Percentiles rank a stretch among this genome's conserved stretches.
phyloP scores from a whole-genome alignment of 805 yeast genomes.

The Metschnikowia bowlesiae region DNA sequence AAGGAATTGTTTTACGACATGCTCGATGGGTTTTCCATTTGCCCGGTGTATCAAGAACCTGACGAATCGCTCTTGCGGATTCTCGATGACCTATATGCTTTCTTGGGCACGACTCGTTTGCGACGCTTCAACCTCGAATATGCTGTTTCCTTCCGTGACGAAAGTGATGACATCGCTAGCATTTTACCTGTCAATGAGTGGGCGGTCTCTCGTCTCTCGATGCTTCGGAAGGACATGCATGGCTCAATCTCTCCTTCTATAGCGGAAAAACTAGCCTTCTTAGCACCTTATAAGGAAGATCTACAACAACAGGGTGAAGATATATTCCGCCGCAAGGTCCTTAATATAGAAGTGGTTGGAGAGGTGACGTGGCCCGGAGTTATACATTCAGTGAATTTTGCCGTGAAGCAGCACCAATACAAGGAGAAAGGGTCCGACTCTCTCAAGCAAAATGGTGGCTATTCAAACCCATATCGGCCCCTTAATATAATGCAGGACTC shows the following conservation, averaged over 20 bases:
- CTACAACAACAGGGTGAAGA: conserved; percentile 22
- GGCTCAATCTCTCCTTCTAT: not conserved
- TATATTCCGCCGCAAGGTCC: conserved; percentile 7
- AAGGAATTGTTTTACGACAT: conserved; percentile 41
- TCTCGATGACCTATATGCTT: conserved; percentile 47
- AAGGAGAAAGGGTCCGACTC: conserved; percentile 30
- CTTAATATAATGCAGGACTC: conserved; percentile 47
- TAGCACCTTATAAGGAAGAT: conserved; percentile 29
- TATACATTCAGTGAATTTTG: conserved; percentile 29
- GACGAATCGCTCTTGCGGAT: conserved; percentile 53
- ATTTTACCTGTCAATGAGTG: conserved; percentile 23
- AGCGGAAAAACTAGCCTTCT: conserved; percentile 22
- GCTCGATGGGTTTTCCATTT: conserved; percentile 58
- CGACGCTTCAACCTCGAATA: conserved; percentile 59
- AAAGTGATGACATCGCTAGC: conserved; percentile 38
- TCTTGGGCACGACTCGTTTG: conserved; percentile 45
- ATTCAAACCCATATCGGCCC: conserved; percentile 49
- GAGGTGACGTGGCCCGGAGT: conserved; percentile 24
- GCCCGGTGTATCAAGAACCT: conserved; percentile 63
- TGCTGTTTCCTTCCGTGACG: conserved; percentile 41
- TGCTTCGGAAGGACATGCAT: not conserved
- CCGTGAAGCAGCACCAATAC: conserved; percentile 28
- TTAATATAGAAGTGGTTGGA: conserved; percentile 7
- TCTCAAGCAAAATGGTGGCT: conserved; percentile 40
- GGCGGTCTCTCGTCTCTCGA: conserved; percentile 5